phyloP scores from a whole-genome alignment of 805 yeast species.

The Hanseniaspora vineae region DNA sequence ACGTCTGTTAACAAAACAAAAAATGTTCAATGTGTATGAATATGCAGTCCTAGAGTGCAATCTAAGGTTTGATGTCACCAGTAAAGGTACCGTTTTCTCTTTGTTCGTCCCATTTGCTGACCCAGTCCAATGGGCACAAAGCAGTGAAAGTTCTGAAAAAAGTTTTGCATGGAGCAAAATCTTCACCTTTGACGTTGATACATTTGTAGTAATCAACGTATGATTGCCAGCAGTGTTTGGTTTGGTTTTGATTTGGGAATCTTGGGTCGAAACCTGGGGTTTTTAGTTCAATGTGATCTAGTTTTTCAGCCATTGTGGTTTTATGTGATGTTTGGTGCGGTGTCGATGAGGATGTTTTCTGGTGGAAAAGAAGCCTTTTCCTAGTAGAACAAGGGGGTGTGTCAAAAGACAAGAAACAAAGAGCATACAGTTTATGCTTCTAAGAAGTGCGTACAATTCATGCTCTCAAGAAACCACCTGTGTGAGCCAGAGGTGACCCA shows the following conservation, averaged over 20 bases:
- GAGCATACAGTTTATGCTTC: too few relatives aligned
- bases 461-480: too few relatives aligned
- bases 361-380: too few relatives aligned
- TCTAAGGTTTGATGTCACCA: conserved; percentile 29
- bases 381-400: too few relatives aligned
- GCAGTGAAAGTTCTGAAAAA: conserved; percentile 86
- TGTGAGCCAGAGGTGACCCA: too few relatives aligned
- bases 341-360: too few relatives aligned
- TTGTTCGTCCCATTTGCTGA: conserved; percentile 80
- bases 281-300: conserved; percentile 24
- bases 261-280: conserved; percentile 80
- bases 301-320: conserved; percentile 1
- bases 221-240: conserved; percentile 96
- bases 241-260: conserved; percentile 95
- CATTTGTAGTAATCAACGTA: conserved; percentile 98
- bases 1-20: background rate
- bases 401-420: too few relatives aligned
- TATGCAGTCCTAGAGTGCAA: conserved; percentile 1
- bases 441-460: too few relatives aligned
- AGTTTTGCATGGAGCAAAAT: conserved; percentile 92
- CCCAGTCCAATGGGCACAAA: conserved; percentile 76
- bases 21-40: background rate
- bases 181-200: conserved; percentile 93
- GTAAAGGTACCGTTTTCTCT: conserved; percentile 52
- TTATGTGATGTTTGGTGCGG: too few relatives aligned